Evolutionary conservation across 306 rosid genomes (phyloP).

Genomic region (Cucumis hystrix): DNA sequence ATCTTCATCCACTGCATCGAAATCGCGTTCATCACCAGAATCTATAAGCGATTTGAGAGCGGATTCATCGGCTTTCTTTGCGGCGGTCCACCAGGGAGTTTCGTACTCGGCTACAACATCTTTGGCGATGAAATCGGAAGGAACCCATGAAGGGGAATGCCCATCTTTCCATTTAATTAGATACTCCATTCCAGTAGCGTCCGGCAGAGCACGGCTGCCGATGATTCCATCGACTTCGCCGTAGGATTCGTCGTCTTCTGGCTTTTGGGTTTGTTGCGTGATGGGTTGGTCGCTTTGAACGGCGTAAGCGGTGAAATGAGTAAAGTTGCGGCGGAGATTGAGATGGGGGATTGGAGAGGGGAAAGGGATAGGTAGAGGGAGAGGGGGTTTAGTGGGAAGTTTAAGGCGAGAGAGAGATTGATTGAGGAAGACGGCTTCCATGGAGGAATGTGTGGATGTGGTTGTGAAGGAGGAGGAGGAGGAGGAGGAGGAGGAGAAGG

Average conservation of each 20-base stretch:
- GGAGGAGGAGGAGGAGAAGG: not conserved
- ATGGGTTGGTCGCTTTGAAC: constrained; percentile 28
- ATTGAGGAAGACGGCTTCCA: constrained; percentile 54
- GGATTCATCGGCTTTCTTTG: constrained; percentile 50
- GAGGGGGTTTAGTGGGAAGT: constrained; percentile 16
- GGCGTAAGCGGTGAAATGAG: constrained; percentile 5
- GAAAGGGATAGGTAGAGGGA: not conserved
- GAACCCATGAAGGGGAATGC: constrained; percentile 69
- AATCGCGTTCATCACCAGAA: constrained; percentile 43
- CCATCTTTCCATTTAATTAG: constrained; percentile 83
- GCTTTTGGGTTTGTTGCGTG: not conserved
- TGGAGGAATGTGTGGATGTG: not conserved
- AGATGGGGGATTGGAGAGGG: constrained; percentile 16
- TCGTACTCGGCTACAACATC: constrained; percentile 79
- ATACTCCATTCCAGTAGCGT: constrained; percentile 50
- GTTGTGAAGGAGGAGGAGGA: not conserved
- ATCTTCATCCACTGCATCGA: constrained; percentile 53
- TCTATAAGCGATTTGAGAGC: constrained; percentile 23
- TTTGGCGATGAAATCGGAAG: constrained; percentile 56
- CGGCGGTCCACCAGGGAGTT: constrained; percentile 87
- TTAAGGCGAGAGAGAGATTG: constrained; percentile 52
- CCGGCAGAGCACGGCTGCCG: constrained; percentile 47
- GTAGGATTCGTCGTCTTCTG: constrained; percentile 38
- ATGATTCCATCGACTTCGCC: constrained; percentile 72
- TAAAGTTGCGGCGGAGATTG: constrained; percentile 11